phyloP scores from a whole-genome alignment of 2,329 filamentous ascomycete species.

The Aspergillus brasiliensis region DNA sequence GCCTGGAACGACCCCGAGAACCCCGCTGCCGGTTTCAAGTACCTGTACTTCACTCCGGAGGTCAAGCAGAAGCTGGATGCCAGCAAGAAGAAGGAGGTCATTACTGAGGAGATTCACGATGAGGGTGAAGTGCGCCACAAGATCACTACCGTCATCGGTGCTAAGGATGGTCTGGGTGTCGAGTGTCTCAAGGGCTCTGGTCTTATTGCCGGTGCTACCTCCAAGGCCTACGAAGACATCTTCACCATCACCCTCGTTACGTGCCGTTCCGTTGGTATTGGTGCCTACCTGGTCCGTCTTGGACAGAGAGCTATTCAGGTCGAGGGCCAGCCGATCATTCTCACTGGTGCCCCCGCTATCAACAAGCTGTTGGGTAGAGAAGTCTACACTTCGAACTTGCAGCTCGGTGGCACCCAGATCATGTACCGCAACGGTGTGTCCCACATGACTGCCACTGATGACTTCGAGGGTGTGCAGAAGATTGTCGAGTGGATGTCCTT shows the following conservation, averaged over 20 bases:
- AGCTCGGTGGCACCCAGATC: conserved; percentile 99
- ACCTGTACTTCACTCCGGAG: conserved; percentile 88
- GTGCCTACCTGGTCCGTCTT: conserved; percentile 96
- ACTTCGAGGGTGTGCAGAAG: conserved; percentile 96
- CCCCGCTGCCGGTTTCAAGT: conserved; percentile 91
- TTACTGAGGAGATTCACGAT: conserved; percentile 84
- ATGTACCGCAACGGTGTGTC: conserved; percentile 99
- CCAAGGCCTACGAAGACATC: conserved; percentile 96
- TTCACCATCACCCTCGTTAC: conserved; percentile 98
- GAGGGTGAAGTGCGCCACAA: conserved; percentile 89
- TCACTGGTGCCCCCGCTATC: conserved; percentile 94
- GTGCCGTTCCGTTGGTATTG: conserved; percentile 97
- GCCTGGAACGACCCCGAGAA: conserved; percentile 86
- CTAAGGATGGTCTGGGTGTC: conserved; percentile 94
- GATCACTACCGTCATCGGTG: conserved; percentile 90
- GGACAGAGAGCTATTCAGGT: conserved; percentile 98
- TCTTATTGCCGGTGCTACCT: conserved; percentile 96
- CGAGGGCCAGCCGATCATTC: conserved; percentile 97
- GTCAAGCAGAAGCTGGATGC: conserved; percentile 85
- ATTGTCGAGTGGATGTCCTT: conserved; percentile 99
- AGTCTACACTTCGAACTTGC: conserved; percentile 97
- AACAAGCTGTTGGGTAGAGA: conserved; percentile 98
- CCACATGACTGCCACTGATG: conserved; percentile 96
- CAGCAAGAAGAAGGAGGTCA: conserved; percentile 71
- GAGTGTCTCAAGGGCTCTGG: conserved; percentile 96